phyloP scores from a whole-genome alignment of 2,329 filamentous ascomycete genomes.

The Xylariaceae sp. region DNA sequence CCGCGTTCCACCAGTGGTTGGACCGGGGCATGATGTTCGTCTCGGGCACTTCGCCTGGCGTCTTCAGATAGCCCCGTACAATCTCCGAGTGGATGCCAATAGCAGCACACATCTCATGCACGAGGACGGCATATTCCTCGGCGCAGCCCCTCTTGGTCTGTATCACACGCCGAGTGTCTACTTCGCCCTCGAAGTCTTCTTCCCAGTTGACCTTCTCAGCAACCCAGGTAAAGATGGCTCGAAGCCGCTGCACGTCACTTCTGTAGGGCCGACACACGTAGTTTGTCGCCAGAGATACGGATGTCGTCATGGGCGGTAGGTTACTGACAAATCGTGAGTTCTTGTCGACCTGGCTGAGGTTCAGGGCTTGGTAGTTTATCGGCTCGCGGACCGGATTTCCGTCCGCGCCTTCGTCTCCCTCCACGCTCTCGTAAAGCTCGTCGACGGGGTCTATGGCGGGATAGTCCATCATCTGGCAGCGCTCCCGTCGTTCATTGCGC shows the following conservation, averaged over 20 bases:
- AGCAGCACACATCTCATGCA: constrained; percentile 88
- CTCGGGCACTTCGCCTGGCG: constrained; percentile 77
- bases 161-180: constrained; percentile 79
- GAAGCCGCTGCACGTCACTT: constrained; percentile 85
- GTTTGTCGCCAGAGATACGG: constrained; percentile 76
- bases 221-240: constrained; percentile 97
- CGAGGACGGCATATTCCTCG: constrained; percentile 82
- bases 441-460: constrained; percentile 85
- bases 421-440: constrained; percentile 74
- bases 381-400: constrained; percentile 77
- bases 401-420: constrained; percentile 86
- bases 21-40: constrained; percentile 75
- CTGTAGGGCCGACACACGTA: constrained; percentile 92
- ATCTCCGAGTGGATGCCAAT: constrained; percentile 85
- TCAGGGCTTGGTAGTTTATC: constrained; percentile 73
- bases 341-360: constrained; percentile 87
- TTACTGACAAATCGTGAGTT: constrained; percentile 85
- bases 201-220: constrained; percentile 95
- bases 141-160: constrained; percentile 78
- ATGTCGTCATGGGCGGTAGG: constrained; percentile 75
- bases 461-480: constrained; percentile 92
- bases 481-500: constrained; percentile 73
- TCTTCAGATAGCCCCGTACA: constrained; percentile 84
- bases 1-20: constrained; percentile 98
- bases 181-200: constrained; percentile 80